These are phyloP conservation scores for Saturnispora quitensis DNA, from an alignment of 805 yeast genomes.

Conservation along the genomic window DNA sequence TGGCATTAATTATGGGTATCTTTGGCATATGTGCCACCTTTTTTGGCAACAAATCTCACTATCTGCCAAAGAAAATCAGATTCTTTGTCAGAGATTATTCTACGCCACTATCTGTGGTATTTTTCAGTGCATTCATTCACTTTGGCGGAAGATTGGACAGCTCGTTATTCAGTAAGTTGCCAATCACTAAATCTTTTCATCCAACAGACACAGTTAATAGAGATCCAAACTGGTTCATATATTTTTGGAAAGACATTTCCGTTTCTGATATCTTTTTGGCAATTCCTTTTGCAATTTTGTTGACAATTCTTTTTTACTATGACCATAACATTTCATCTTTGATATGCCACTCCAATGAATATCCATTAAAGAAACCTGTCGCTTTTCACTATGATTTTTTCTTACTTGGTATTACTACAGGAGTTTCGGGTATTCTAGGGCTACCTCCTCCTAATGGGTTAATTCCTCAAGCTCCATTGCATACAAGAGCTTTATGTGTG, in stretches of 20 bases:
- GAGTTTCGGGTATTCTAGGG: constrained; percentile 78
- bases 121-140: constrained; percentile 89
- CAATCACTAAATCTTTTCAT: constrained; percentile 59
- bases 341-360: constrained; percentile 82
- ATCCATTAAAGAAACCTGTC: constrained; percentile 76
- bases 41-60: constrained; percentile 53
- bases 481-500: constrained; percentile 68
- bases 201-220: constrained; percentile 50
- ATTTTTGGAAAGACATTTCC: constrained; percentile 59
- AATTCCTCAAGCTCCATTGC: constrained; percentile 95
- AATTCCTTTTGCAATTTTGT: constrained; percentile 79
- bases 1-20: constrained; percentile 66
- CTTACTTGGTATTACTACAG: constrained; percentile 77
- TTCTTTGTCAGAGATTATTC: constrained; percentile 79
- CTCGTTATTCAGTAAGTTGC: constrained; percentile 52
- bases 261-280: constrained; percentile 81
- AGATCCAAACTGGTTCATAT: constrained; percentile 65
- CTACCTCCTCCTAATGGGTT: constrained; percentile 95
- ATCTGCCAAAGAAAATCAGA: constrained; percentile 51
- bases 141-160: constrained; percentile 70
- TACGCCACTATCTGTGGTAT: constrained; percentile 72
- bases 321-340: constrained; percentile 93
- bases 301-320: constrained; percentile 81
- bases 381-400: constrained; percentile 90
- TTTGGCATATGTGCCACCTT: constrained; percentile 58